Evolutionary conservation across 495 filamentous ascomycete species (phyloP).

Genomic region (Podospora australis): DNA sequence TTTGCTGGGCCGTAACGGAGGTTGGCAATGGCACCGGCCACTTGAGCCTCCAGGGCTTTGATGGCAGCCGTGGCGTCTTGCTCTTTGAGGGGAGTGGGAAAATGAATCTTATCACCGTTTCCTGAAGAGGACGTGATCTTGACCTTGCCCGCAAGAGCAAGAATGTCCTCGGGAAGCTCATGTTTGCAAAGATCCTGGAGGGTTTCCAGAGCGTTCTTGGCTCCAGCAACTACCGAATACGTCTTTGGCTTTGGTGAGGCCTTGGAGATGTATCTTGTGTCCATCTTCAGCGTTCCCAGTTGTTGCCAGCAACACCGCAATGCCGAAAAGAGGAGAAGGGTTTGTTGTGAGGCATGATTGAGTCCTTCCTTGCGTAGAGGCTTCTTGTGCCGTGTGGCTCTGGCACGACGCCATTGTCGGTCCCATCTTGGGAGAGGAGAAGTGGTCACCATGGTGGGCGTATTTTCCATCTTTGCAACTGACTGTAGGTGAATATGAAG

Average conservation of each 20-base stretch:
- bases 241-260: not conserved
- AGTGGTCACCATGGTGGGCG: slow-evolving; percentile 5
- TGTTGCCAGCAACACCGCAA: slow-evolving; percentile 8
- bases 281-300: slow-evolving; percentile 5
- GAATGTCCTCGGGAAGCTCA: slow-evolving; percentile 28
- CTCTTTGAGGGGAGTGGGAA: slow-evolving; percentile 66
- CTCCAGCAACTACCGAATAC: slow-evolving; percentile 24
- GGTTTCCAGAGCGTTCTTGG: slow-evolving; percentile 20
- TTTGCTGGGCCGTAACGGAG: slow-evolving; percentile 41
- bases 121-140: slow-evolving; percentile 24
- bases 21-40: slow-evolving; percentile 58
- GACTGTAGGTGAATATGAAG: not conserved
- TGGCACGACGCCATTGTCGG: not conserved
- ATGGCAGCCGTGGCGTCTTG: slow-evolving; percentile 61
- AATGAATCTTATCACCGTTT: slow-evolving; percentile 30
- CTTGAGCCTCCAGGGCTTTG: slow-evolving; percentile 63
- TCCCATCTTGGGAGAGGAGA: slow-evolving; percentile 1
- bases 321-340: slow-evolving; percentile 3
- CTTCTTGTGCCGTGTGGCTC: not conserved
- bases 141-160: slow-evolving; percentile 20
- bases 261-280: not conserved
- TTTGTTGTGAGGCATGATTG: slow-evolving; percentile 3
- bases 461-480: not conserved
- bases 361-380: not conserved
- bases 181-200: slow-evolving; percentile 19